Percentiles rank a stretch among this genome's conserved stretches.
These are phyloP conservation scores for Boletus mariae DNA, from an alignment of 1,284 basidiomycete genomes.

Conservation along the genomic window DNA sequence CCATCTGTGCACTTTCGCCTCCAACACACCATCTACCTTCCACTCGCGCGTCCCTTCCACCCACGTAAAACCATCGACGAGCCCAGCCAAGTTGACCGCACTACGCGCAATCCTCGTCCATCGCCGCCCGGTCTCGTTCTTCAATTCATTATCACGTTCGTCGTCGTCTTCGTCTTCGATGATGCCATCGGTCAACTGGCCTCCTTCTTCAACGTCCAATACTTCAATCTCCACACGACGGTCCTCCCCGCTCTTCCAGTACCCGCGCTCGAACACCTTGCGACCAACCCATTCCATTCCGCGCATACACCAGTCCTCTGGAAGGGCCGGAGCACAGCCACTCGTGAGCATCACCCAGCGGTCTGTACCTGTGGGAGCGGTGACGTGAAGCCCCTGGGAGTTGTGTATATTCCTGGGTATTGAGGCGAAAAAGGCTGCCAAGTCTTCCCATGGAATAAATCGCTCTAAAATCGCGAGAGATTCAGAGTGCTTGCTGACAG, in stretches of 20 bases:
- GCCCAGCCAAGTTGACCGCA: conserved; percentile 63
- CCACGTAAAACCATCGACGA: conserved; percentile 77
- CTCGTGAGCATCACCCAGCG: conserved; percentile 61
- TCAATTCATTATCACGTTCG: conserved; percentile 30
- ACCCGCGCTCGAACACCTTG: conserved; percentile 86
- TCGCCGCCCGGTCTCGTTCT: conserved; percentile 40
- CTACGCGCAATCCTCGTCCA: conserved; percentile 78
- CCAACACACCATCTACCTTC: conserved; percentile 66
- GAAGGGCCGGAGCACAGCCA: conserved; percentile 67
- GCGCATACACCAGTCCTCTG: conserved; percentile 94
- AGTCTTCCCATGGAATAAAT: conserved; percentile 80
- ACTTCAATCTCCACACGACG: conserved; percentile 77
- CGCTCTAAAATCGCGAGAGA: conserved; percentile 67
- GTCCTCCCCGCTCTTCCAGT: conserved; percentile 76
- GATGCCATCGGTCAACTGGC: conserved; percentile 65
- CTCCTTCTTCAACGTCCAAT: conserved; percentile 59
- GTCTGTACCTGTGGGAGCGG: conserved; percentile 29
- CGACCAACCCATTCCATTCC: conserved; percentile 95
- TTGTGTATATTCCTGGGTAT: conserved; percentile 56
- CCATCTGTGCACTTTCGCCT: conserved; percentile 70
- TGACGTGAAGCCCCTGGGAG: conserved; percentile 39
- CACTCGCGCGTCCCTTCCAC: conserved; percentile 57
- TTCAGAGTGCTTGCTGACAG: conserved; percentile 62
- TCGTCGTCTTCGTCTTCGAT: conserved; percentile 74
- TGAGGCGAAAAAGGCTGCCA: conserved; percentile 64